Conservation (phyloP, 139 green algal genomes). For the Tetradesmus lagerheimii region DNA sequence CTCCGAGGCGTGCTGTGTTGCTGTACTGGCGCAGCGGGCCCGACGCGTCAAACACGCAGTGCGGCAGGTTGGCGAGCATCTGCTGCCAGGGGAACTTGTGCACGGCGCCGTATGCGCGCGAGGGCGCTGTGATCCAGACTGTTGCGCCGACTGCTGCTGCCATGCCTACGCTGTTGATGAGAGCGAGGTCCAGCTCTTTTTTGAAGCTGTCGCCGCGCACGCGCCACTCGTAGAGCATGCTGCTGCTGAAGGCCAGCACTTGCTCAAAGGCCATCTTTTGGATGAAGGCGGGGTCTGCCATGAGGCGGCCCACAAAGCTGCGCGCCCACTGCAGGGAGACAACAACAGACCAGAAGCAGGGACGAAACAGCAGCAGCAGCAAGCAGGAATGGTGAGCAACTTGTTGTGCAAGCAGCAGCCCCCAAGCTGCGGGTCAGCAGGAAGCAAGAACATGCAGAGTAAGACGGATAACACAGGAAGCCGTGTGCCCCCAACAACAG, state of each 20-base stretch:
- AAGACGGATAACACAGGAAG: too few species aligned
- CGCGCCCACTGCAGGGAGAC: constrained; percentile 75
- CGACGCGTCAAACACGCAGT: constrained; percentile 78
- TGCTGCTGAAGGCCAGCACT: constrained; percentile 74
- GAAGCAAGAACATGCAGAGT: too few species aligned
- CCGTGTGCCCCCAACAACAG: too few species aligned
- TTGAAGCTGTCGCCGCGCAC: constrained; percentile 51
- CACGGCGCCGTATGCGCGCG: constrained; percentile 77
- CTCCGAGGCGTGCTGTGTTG: constrained; percentile 63
- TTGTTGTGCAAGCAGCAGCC: too few species aligned
- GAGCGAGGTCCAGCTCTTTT: constrained; percentile 91
- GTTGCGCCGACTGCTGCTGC: constrained; percentile 84
- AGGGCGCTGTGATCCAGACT: constrained; percentile 92
- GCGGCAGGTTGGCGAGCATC: constrained; percentile 72
- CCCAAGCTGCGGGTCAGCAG: too few species aligned
- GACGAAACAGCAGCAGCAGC: background rate
- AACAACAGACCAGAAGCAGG: background rate
- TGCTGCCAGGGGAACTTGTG: constrained; percentile 92
- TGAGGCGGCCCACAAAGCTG: constrained; percentile 94
- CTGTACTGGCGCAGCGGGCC: constrained; percentile 89
- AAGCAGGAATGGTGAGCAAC: background rate
- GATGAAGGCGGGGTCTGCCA: constrained; percentile 97
- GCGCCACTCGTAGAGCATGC: constrained; percentile 86
- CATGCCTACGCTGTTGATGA: constrained; percentile 89
- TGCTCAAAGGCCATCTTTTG: constrained; percentile 96